Evolutionary conservation across 2,329 filamentous ascomycete genomes (phyloP).

Genomic region (Mollisiaceae sp.): DNA sequence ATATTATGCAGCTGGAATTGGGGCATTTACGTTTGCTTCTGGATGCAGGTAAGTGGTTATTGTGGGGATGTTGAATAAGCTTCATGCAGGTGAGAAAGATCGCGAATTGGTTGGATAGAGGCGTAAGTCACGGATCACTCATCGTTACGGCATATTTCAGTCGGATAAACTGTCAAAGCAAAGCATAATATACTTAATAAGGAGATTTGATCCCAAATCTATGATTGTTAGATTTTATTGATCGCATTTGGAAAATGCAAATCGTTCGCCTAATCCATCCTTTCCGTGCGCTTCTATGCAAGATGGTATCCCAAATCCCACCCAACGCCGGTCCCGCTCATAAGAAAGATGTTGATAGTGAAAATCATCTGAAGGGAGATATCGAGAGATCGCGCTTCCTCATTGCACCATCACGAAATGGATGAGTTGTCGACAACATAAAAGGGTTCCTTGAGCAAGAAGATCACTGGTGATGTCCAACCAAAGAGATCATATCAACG

Average conservation of each 20-base stretch:
- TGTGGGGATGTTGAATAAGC: slow-evolving; percentile 4
- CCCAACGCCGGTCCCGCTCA: not conserved
- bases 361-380: not conserved
- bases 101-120: not conserved
- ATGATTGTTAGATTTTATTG: not conserved
- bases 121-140: not conserved
- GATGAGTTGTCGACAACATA: not conserved
- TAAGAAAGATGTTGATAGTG: not conserved
- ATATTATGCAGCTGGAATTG: not conserved
- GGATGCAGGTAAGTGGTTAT: too few species aligned
- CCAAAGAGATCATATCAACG: slow-evolving; percentile 20
- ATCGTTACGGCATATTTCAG: not conserved
- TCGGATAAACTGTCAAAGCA: too few species aligned
- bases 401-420: not conserved
- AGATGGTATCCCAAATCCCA: slow-evolving; percentile 8
- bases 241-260: not conserved
- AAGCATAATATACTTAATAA: too few species aligned
- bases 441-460: not conserved
- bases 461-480: not conserved
- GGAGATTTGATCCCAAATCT: not conserved
- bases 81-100: slow-evolving; percentile 1
- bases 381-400: not conserved
- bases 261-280: not conserved
- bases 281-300: not conserved
- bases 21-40: not conserved